phyloP scores from a whole-genome alignment of 1,284 basidiomycete species.

The Stygiomarasmius scandens region DNA sequence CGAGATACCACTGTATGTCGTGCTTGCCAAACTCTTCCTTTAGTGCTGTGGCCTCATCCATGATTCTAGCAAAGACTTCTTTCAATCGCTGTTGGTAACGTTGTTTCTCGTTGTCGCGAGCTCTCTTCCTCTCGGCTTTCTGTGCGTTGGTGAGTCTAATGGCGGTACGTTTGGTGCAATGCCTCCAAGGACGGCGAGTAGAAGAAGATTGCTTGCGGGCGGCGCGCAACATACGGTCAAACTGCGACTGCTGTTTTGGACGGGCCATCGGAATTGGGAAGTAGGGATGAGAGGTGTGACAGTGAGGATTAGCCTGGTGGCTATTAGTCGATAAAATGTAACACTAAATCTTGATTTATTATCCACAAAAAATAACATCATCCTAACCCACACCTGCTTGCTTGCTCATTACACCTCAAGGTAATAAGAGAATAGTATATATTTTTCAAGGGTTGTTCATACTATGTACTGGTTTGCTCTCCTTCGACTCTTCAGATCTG shows the following conservation, averaged over 20 bases:
- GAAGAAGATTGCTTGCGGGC: background rate
- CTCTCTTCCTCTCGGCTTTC: background rate
- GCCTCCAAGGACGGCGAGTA: background rate
- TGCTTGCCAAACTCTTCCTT: slow-evolving; percentile 1
- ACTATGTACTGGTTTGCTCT: too few species aligned
- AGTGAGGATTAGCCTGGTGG: background rate
- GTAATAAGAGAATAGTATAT: too few species aligned
- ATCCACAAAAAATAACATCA: too few species aligned
- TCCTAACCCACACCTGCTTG: too few species aligned
- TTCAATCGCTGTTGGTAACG: background rate
- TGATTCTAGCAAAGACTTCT: background rate
- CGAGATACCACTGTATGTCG: background rate
- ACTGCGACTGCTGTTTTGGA: background rate
- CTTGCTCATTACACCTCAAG: too few species aligned
- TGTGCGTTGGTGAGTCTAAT: background rate
- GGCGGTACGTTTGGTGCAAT: background rate
- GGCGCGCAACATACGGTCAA: background rate
- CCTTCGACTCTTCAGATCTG: too few species aligned
- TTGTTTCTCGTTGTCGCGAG: background rate
- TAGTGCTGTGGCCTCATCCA: background rate
- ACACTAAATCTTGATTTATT: too few species aligned
- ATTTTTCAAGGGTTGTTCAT: too few species aligned
- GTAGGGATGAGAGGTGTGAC: background rate
- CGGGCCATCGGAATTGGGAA: background rate
- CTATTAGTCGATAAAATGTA: too few species aligned